Conservation (phyloP, 148 eudicot genomes). For the Persicaria tinctoria region DNA sequence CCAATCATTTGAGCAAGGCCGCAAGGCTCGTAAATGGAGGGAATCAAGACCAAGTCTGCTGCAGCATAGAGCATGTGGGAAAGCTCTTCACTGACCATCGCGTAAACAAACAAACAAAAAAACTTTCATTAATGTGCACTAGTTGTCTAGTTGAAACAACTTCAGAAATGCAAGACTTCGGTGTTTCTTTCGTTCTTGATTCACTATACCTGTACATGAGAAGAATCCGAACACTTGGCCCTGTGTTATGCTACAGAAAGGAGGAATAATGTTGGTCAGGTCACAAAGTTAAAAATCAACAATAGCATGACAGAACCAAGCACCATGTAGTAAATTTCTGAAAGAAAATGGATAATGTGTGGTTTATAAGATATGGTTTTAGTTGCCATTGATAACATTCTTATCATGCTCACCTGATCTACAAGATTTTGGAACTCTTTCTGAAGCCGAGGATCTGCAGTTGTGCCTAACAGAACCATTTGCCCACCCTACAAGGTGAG, state of each 20-base stretch:
- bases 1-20: conserved; percentile 91
- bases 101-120: conserved; percentile 13
- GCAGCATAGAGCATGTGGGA: conserved; percentile 94
- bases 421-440: conserved; percentile 68
- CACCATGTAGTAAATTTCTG: neutral
- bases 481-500: conserved; percentile 60
- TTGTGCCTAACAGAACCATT: conserved; percentile 64
- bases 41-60: conserved; percentile 81
- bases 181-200: neutral
- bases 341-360: neutral
- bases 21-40: conserved; percentile 87
- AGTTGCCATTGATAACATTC: neutral
- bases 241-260: conserved; percentile 63
- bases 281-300: neutral
- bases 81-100: conserved; percentile 54
- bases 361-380: neutral
- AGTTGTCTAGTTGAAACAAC: neutral
- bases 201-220: conserved; percentile 61
- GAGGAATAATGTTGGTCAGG: conserved; percentile 18
- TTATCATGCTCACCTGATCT: conserved; percentile 28
- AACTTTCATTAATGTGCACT: neutral
- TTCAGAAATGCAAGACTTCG: neutral
- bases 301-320: neutral
- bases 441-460: conserved; percentile 49
- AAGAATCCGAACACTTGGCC: conserved; percentile 61